Base-by-base conservation (phyloP, 1,139 yeast genomes). In the Martiniozyma asiatica region DNA sequence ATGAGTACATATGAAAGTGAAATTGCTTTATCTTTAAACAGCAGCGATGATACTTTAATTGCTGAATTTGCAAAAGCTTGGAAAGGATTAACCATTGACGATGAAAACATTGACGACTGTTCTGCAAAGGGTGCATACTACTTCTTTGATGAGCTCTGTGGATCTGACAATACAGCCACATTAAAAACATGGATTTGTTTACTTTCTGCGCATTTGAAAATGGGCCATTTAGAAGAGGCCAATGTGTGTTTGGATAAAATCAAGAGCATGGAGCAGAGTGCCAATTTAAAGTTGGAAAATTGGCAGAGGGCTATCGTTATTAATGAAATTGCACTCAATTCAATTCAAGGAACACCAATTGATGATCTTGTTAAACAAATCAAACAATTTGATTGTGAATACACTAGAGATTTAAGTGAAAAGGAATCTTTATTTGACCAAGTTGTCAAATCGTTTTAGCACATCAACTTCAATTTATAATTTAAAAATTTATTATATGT, bases 241-340 rank as follows among this genome's bases (percentile, higher is more conserved):
- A 45, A 50, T 28, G 58, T 57, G 11, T 50, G 58, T 22, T 45
- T 60, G 4, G 50, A n/a, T n/a, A n/a, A n/a, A n/a, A n/a, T n/a
- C n/a, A n/a, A n/a, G n/a, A n/a, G n/a, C n/a, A n/a, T n/a, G n/a
- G n/a, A n/a, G n/a, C n/a, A n/a, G n/a, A n/a, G n/a, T n/a, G n/a
- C 46, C 39, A 50, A 31, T 40, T 53, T 35, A 47, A 26, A 37
- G 27, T 29, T 36, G 32, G 48, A 49, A 44, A 39, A 44, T 24
- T n/a, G n/a, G n/a, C 64, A 62, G 13, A 68, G 68, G 45, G 58
- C 68, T 27, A 43, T 73, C 30, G 73, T 76, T 31, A 67, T 67
- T 48, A n/a, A n/a, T n/a, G 59, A 65, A 47, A 65, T 74, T 34
- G 59, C 76, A 2, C 62, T 62, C 33, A 63, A 66, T 36, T 61